These are phyloP conservation scores for Haplosporangium gracile DNA, from an alignment of 192 early-diverging fungal species.

Conservation along the genomic window DNA sequence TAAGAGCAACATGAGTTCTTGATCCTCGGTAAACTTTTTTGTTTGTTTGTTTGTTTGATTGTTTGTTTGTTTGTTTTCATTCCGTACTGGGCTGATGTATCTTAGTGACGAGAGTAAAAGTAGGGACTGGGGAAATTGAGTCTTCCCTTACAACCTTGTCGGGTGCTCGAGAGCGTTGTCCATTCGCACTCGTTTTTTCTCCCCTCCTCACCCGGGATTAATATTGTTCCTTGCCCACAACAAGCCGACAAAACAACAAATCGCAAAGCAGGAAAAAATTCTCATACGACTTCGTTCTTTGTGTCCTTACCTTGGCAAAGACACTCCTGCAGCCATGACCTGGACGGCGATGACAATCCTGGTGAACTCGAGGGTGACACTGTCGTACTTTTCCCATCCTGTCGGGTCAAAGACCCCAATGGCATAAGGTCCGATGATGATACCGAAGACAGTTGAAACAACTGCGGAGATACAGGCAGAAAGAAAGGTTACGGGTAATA, in stretches of 20 bases:
- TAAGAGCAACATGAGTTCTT: neutral
- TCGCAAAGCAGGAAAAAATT: neutral
- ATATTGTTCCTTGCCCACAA: slow-evolving; percentile 21
- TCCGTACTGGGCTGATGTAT: neutral
- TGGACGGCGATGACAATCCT: slow-evolving; percentile 89
- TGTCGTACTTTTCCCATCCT: slow-evolving; percentile 63
- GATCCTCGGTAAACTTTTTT: slow-evolving; percentile 25
- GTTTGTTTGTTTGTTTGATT: too few relatives aligned
- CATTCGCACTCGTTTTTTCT: neutral
- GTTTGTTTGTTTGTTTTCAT: neutral
- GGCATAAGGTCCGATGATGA: slow-evolving; percentile 84
- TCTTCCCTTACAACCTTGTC: neutral
- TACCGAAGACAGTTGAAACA: slow-evolving; percentile 86
- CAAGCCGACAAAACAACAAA: neutral
- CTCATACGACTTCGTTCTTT: neutral
- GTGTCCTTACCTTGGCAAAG: slow-evolving; percentile 75
- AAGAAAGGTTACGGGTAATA: neutral
- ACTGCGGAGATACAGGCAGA: slow-evolving; percentile 57
- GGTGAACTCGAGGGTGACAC: slow-evolving; percentile 78
- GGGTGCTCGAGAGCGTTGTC: neutral
- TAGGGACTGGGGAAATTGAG: neutral
- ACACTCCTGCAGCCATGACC: slow-evolving; percentile 89
- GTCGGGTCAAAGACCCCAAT: slow-evolving; percentile 79
- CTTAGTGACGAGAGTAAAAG: neutral
- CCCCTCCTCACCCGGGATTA: slow-evolving; percentile 16